phyloP scores from a whole-genome alignment of 2,329 filamentous ascomycete species.

The Pseudocercospora pini-densiflorae region DNA sequence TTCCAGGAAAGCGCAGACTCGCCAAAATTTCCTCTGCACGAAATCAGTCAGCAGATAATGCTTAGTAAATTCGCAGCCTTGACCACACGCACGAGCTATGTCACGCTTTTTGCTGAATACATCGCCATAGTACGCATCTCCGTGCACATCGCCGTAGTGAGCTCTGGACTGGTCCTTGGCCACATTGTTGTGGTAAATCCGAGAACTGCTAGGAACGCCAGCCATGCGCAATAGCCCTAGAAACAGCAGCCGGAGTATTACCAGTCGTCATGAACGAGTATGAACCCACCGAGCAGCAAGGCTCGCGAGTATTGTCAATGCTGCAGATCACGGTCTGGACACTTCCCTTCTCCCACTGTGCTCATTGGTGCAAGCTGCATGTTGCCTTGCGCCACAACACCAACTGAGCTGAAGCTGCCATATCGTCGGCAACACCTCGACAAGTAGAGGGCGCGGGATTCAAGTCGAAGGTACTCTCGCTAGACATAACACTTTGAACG shows the following conservation, averaged over 20 bases:
- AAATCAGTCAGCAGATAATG: neutral
- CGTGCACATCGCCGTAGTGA: neutral
- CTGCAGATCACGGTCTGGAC: neutral
- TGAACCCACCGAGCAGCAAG: neutral
- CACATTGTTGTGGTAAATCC: neutral
- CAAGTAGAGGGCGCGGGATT: no score
- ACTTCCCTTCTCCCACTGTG: neutral
- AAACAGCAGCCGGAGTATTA: neutral
- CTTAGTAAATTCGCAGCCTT: no score
- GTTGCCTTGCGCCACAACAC: neutral
- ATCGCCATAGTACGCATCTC: neutral
- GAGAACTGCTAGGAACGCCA: no score
- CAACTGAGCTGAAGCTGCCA: neutral
- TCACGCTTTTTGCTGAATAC: neutral
- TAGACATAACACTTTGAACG: no score
- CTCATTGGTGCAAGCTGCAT: neutral
- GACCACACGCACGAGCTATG: neutral
- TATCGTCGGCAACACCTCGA: no score
- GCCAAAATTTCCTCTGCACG: neutral
- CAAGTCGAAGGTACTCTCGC: no score
- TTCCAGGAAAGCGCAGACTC: conserved; percentile 1
- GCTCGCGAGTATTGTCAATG: neutral
- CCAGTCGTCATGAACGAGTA: no score
- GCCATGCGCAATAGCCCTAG: neutral
- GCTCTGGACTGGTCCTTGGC: neutral